Percentiles rank a stretch among this genome's conserved stretches.
phyloP scores from a whole-genome alignment of 2,329 filamentous ascomycete species.

The Monosporascus sp. region DNA sequence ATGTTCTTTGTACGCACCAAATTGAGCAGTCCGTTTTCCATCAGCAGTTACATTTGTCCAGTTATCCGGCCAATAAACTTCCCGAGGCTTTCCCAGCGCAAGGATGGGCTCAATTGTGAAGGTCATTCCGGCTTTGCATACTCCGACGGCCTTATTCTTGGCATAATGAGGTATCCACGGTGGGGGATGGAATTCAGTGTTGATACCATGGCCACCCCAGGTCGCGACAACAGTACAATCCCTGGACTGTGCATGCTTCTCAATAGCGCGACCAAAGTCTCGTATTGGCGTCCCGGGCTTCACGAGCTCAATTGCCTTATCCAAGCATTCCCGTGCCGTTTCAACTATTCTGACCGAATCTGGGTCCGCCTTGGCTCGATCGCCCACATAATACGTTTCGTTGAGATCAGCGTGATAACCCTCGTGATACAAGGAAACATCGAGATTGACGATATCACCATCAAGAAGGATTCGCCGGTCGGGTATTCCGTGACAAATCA shows the following conservation, averaged over 20 bases:
- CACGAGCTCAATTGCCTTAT: constrained; percentile 81
- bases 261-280: constrained; percentile 86
- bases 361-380: constrained; percentile 72
- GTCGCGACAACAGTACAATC: constrained; percentile 85
- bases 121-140: constrained; percentile 90
- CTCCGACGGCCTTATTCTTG: constrained; percentile 92
- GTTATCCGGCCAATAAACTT: constrained; percentile 95
- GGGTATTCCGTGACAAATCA: constrained; percentile 96
- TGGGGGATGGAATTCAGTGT: constrained; percentile 83
- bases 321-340: constrained; percentile 79
- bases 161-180: constrained; percentile 94
- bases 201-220: constrained; percentile 92
- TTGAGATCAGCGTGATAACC: constrained; percentile 95
- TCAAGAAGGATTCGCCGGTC: constrained; percentile 80
- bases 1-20: constrained; percentile 52
- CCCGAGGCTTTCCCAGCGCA: constrained; percentile 77
- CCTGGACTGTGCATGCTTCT: constrained; percentile 79
- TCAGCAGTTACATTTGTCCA: constrained; percentile 93
- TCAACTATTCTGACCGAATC: constrained; percentile 86
- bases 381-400: constrained; percentile 94
- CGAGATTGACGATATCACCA: constrained; percentile 93
- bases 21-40: constrained; percentile 83
- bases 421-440: constrained; percentile 85
- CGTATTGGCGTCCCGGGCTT: constrained; percentile 88
- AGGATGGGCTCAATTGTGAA: constrained; percentile 99